Evolutionary conservation across 176 grass and related monocot genomes (phyloP).

Genomic region (Pharus latifolius): DNA sequence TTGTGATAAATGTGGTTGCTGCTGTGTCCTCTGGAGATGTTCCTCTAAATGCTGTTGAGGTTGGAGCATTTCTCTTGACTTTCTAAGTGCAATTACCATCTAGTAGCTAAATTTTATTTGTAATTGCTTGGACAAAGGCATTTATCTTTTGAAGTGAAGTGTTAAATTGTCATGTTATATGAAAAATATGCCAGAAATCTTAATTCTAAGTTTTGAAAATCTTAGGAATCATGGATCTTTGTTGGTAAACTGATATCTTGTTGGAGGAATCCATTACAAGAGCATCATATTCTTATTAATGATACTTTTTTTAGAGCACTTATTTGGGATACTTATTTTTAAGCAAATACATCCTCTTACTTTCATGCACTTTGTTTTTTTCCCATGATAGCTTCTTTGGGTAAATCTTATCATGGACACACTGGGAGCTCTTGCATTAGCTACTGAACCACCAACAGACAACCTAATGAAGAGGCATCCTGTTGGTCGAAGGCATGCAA

Average conservation of each 20-base stretch:
- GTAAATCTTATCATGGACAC: constrained; percentile 77
- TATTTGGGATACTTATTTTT: not conserved
- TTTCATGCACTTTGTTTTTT: not conserved
- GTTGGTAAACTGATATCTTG: not conserved
- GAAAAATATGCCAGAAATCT: not conserved
- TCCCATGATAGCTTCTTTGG: constrained; percentile 47
- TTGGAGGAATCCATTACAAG: too few relatives aligned
- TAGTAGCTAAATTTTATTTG: not conserved
- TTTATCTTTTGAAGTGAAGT: not conserved
- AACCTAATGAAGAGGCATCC: constrained; percentile 54
- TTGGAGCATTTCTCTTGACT: not conserved
- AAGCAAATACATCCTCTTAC: not conserved
- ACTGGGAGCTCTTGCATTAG: constrained; percentile 68
- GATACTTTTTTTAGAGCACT: not conserved
- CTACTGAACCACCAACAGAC: constrained; percentile 63
- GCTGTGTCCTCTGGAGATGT: constrained; percentile 56
- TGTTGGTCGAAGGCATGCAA: constrained; percentile 57
- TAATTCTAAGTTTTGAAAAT: not conserved
- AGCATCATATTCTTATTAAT: too few relatives aligned
- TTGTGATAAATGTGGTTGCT: constrained; percentile 72
- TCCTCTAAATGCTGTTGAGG: constrained; percentile 61
- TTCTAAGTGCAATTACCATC: not conserved
- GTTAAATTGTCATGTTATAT: not conserved
- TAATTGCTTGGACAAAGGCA: not conserved
- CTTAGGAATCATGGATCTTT: not conserved